phyloP scores from a whole-genome alignment of 2,329 filamentous ascomycete genomes.

The Emericellopsis cladophorae region DNA sequence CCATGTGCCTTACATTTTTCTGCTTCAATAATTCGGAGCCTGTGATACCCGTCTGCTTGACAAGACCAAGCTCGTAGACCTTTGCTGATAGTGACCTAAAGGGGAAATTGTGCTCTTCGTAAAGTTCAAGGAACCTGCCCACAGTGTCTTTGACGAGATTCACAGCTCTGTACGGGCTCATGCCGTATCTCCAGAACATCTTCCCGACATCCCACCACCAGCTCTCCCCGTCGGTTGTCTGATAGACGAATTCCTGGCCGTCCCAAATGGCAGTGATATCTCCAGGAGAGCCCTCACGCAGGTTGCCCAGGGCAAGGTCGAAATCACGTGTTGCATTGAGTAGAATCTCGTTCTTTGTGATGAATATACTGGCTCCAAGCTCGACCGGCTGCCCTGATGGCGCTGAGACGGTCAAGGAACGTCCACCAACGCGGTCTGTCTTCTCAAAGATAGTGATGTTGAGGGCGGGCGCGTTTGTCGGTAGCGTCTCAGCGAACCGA shows the following conservation, averaged over 20 bases:
- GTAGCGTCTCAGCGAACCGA: conserved; percentile 47
- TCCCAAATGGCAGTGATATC: conserved; percentile 72
- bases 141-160: conserved; percentile 61
- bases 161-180: conserved; percentile 62
- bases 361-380: conserved; percentile 85
- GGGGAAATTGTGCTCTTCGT: conserved; percentile 71
- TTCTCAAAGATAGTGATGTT: conserved; percentile 87
- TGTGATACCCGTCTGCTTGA: conserved; percentile 53
- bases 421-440: conserved; percentile 65
- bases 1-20: conserved; percentile 35
- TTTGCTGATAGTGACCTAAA: conserved; percentile 64
- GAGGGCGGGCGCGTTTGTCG: conserved; percentile 36
- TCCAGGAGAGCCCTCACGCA: conserved; percentile 16
- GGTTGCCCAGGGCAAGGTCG: conserved; percentile 45
- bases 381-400: conserved; percentile 69
- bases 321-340: conserved; percentile 60
- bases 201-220: conserved; percentile 73
- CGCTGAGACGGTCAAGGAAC: conserved; percentile 71
- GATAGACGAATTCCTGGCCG: conserved; percentile 60
- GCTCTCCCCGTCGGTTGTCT: conserved; percentile 42
- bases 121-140: conserved; percentile 64
- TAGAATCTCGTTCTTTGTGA: conserved; percentile 72
- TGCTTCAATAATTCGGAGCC: conserved; percentile 59
- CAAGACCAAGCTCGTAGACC: conserved; percentile 54
- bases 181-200: conserved; percentile 75